These are phyloP conservation scores for Tilletia walkeri DNA, from an alignment of 1,284 basidiomycete species.

Conservation along the genomic window DNA sequence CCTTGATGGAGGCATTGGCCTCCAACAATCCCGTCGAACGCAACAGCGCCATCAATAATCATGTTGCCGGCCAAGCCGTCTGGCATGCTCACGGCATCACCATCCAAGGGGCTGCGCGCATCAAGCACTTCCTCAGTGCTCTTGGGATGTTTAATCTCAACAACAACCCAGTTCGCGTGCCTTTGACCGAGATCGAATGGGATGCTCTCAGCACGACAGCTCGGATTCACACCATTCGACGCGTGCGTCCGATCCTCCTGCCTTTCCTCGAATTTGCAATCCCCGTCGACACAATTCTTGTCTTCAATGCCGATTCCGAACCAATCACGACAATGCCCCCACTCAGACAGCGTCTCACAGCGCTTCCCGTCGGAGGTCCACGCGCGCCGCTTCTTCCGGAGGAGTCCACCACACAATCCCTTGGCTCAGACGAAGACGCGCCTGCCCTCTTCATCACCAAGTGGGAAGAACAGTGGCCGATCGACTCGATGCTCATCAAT, in stretches of 20 bases:
- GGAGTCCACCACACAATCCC: not conserved
- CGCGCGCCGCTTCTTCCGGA: not conserved
- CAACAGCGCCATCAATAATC: slow-evolving; percentile 8
- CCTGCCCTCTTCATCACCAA: slow-evolving; percentile 1
- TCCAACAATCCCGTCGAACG: not conserved
- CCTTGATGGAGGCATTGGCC: not conserved
- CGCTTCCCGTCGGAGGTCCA: too few relatives aligned
- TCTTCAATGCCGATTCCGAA: slow-evolving; percentile 1
- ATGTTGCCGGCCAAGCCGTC: not conserved
- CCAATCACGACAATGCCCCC: not conserved
- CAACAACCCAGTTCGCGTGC: not conserved
- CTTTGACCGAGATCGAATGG: not conserved
- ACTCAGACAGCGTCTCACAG: too few relatives aligned
- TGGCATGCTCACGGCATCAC: not conserved
- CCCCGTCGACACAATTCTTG: not conserved
- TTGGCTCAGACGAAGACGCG: not conserved
- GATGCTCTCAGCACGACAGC: not conserved
- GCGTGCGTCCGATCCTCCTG: not conserved
- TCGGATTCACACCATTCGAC: not conserved
- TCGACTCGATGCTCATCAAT: not conserved
- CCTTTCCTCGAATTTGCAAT: not conserved
- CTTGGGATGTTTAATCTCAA: not conserved
- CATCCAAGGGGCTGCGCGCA: not conserved
- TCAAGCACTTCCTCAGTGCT: not conserved
- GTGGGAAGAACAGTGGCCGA: slow-evolving; percentile 12